Evolutionary conservation across 2,329 filamentous ascomycete genomes (phyloP).

Genomic region (Diaporthe destruens): DNA sequence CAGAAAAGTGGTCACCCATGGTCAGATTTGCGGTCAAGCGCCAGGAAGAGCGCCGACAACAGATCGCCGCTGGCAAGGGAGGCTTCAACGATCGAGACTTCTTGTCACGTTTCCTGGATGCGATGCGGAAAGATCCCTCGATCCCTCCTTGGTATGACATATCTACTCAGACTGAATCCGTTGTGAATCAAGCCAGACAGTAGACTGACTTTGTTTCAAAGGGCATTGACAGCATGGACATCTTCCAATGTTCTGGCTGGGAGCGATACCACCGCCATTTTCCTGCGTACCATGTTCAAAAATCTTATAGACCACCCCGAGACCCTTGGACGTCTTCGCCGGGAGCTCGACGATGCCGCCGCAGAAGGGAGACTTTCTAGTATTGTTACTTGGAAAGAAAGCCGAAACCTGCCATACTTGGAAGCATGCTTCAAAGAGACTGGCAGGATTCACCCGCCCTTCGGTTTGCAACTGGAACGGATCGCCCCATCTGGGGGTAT

Average conservation of each 20-base stretch:
- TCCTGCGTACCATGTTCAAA: conserved; percentile 1
- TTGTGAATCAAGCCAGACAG: background rate
- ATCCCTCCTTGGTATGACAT: background rate
- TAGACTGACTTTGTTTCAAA: background rate
- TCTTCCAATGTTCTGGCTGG: conserved; percentile 54
- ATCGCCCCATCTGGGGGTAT: background rate
- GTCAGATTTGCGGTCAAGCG: background rate
- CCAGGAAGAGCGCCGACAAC: background rate
- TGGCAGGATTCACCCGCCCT: background rate
- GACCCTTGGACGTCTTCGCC: background rate
- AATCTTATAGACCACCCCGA: background rate
- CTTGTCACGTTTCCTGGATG: background rate
- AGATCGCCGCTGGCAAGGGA: background rate
- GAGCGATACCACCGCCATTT: background rate
- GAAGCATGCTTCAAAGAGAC: background rate
- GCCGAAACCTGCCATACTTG: background rate
- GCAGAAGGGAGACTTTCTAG: background rate
- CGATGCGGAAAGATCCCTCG: background rate
- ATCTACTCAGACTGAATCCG: too few relatives aligned
- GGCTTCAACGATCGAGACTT: background rate
- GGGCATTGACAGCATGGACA: conserved; percentile 11
- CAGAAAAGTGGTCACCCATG: background rate
- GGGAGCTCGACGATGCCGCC: background rate
- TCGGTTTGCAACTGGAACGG: background rate
- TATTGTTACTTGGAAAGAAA: background rate